Evolutionary conservation across 1,139 yeast species (phyloP).

Genomic region (Candida tunisiensis): DNA sequence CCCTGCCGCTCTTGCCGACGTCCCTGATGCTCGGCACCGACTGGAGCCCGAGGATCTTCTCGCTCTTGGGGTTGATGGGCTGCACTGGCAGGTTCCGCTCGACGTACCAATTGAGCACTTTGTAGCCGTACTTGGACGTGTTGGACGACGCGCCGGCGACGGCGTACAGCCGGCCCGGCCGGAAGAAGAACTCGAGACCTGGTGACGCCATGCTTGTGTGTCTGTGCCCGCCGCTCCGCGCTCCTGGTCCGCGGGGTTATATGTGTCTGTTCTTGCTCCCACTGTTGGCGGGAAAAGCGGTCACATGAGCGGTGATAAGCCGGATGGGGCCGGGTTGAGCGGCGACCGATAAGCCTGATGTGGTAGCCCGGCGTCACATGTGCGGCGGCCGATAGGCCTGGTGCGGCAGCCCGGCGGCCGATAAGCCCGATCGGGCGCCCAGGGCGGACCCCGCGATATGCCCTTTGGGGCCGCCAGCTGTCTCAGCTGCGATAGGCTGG

Average conservation of each 20-base stretch:
- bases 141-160: slow-evolving; percentile 65
- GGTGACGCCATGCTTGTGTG: slow-evolving; percentile 2
- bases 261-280: neutral
- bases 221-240: too few species aligned
- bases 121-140: slow-evolving; percentile 52
- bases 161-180: slow-evolving; percentile 33
- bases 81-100: slow-evolving; percentile 38
- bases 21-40: slow-evolving; percentile 24
- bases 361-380: too few species aligned
- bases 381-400: too few species aligned
- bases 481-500: too few species aligned
- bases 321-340: too few species aligned
- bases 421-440: too few species aligned
- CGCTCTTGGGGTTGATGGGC: slow-evolving; percentile 45
- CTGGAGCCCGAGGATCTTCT: slow-evolving; percentile 30
- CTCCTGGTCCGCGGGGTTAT: too few species aligned
- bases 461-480: too few species aligned
- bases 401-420: too few species aligned
- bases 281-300: neutral
- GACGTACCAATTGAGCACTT: slow-evolving; percentile 54
- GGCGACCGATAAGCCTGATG: too few species aligned
- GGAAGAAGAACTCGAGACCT: slow-evolving; percentile 34
- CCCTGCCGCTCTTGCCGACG: slow-evolving; percentile 15
- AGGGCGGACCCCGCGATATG: too few species aligned
- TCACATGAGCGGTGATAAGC: too few species aligned